Evolutionary conservation across 1,284 basidiomycete genomes (phyloP).

Genomic region (Boletellus deceptivus): DNA sequence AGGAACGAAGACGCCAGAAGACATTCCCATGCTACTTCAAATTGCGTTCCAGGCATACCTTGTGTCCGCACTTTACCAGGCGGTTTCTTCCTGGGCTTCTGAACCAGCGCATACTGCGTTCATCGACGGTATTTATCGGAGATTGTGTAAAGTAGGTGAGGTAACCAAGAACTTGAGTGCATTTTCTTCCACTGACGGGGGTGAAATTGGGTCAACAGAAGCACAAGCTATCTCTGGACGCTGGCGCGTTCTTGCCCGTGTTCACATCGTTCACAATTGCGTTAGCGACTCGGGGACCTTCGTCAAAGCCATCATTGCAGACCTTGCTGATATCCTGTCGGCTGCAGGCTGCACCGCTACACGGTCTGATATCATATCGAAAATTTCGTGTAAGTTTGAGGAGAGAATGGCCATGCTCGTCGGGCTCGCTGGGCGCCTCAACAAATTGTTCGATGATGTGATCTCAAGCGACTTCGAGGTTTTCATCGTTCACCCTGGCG

Average conservation of each 20-base stretch:
- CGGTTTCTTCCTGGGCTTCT: slow-evolving; percentile 13
- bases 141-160: slow-evolving; percentile 7
- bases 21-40: slow-evolving; percentile 8
- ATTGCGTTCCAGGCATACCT: slow-evolving; percentile 12
- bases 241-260: slow-evolving; percentile 17
- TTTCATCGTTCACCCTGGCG: slow-evolving; percentile 3
- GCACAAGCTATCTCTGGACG: slow-evolving; percentile 15
- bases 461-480: slow-evolving; percentile 12
- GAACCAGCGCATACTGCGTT: slow-evolving; percentile 3
- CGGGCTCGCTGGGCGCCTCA: slow-evolving; percentile 6
- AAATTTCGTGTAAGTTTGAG: slow-evolving; percentile 6
- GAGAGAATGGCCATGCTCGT: background rate
- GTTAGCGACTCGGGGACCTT: background rate
- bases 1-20: background rate
- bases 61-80: background rate
- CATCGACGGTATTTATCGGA: slow-evolving; percentile 9
- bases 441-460: slow-evolving; percentile 6
- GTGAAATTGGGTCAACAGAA: slow-evolving; percentile 6
- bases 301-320: background rate
- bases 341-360: slow-evolving; percentile 1
- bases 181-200: background rate
- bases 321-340: slow-evolving; percentile 5
- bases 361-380: background rate
- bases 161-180: background rate
- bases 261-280: slow-evolving; percentile 7